Evolutionary conservation across 2,329 filamentous ascomycete genomes (phyloP), one percentile per base, ranked within the genome.

Genomic region (Ophiostoma sp.): DNA sequence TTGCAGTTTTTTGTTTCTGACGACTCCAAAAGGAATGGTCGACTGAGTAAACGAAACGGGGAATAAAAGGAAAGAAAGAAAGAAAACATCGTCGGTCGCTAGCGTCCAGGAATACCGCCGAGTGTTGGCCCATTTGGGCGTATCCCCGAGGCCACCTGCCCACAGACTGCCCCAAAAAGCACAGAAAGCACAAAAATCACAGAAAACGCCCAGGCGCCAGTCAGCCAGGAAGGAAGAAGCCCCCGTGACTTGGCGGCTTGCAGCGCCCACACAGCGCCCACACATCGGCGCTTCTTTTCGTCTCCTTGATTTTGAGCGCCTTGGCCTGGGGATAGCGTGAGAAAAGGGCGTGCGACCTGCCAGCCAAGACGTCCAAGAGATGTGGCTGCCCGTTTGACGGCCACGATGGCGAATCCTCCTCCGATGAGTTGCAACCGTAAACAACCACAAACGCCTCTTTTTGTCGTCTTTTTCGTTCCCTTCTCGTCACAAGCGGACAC

Each of bases 51-150:
- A 17, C 1, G 28, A 61, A 61, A 61, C 28, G 19, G 5, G 36
- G 55, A 39, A 63, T n/a, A 39, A 19, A 5, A 31, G 19, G 12
- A 45, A 66, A 66, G 5, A 28, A 28, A 28, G 15, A 66, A 45
- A 31, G 17, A 68, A 17, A 50, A 22, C 19, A 11, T 22, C 8
- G 33, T 3, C 61, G 9, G n/a, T 8, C 61, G 33, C 61, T 66
- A 70, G 69, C 69, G 72, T 55, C 66, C n/a, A 39, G 28, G 59
- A 79, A 75, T 79, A 79, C 76, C 75, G 77, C 78, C 77, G 78
- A 78, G 77, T 70, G 78, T 78, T 78, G 74, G 77, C 75, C 78
- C 77, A 76, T 77, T 75, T 72, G 74, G 76, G 63, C 75, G 75
- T 33, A 74, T 73, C 73, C 36, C 75, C 73, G 76, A 75, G 45